Evolutionary conservation across 345 rosid species (phyloP), one percentile per base, ranked within the genome.

Genomic region (Lepidium aucheri): DNA sequence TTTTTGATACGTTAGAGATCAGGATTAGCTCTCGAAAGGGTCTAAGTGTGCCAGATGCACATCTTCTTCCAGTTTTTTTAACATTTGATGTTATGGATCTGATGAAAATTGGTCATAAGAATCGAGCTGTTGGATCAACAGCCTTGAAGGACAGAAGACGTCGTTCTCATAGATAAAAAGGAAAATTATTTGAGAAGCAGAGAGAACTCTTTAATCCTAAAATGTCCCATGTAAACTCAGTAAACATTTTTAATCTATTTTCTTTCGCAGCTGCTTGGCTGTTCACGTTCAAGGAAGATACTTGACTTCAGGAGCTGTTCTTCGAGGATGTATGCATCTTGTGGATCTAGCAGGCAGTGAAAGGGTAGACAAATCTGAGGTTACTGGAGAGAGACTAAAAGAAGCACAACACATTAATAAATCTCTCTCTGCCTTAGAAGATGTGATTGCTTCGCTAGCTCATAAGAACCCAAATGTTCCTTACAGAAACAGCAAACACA

Each of bases 271-370:
- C 55, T 94, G 99, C 79, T 82, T 94, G 86, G 90, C 99, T 8
- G 96, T 94, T 60, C 99, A 94, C 70, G 85, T 94, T 75, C 97
- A 86, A 79, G 99, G 99, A 72, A 83, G 75, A 78, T 92, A 88
- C 70, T 75, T 90, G 78, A 88, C 96, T 60, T 82, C 96, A 24
- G 99, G 96, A 74, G 45, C 77, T 24, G 46, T 74, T 65, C 86
- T 88, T 38, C 97, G 88, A 30, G 99, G 96, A 47, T 94, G 97
- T 60, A 90, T 94, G 97, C 95, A 94, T 76, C 82, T 94, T 59
- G 99, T 94, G 76, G 99, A 94, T 81, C 80, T 94, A 73, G 97
- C 99, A 2, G 99, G 99, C 22, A 94, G 99, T 75, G 97, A 92
- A 75, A 85, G 98, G 69, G 95, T 92, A 45, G 87, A 89, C 75